A percentile compares a stretch with the other conserved stretches of the same genome.
phyloP scores from a whole-genome alignment of 805 yeast genomes.

The Metschnikowia lunata region DNA sequence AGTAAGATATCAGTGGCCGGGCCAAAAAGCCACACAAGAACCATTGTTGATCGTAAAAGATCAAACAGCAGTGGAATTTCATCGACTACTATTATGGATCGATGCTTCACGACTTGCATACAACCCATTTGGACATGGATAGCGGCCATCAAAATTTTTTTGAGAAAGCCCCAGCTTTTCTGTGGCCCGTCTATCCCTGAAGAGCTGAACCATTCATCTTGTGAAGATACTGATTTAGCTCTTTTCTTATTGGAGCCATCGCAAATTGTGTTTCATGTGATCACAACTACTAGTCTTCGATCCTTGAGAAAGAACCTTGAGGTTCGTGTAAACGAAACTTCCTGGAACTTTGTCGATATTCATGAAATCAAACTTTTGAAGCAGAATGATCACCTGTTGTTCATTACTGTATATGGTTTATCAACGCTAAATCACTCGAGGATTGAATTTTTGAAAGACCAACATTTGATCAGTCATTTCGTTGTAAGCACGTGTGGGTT shows the following conservation, averaged over 20 bases:
- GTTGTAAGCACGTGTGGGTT: constrained; percentile 27
- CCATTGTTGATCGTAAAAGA: constrained; percentile 17
- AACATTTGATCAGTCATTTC: constrained; percentile 18
- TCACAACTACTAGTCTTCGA: constrained; percentile 14
- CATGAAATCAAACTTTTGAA: background rate
- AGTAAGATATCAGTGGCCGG: constrained; percentile 15
- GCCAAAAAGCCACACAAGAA: constrained; percentile 15
- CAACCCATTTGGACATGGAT: constrained; percentile 43
- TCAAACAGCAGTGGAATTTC: constrained; percentile 12
- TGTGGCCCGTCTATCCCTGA: constrained; percentile 19
- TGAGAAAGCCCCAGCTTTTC: constrained; percentile 27
- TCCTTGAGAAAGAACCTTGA: constrained; percentile 8
- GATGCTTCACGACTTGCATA: constrained; percentile 17
- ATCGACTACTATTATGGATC: constrained; percentile 20
- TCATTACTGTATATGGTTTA: constrained; percentile 31
- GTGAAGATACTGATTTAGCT: constrained; percentile 13
- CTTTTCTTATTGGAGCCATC: constrained; percentile 28
- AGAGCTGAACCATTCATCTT: background rate
- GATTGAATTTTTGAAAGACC: constrained; percentile 24
- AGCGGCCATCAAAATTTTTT: constrained; percentile 35
- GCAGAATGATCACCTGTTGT: constrained; percentile 1
- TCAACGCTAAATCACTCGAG: constrained; percentile 36
- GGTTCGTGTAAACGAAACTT: constrained; percentile 29
- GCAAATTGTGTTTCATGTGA: constrained; percentile 23
- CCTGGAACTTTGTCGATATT: constrained; percentile 30